phyloP scores from a whole-genome alignment of 331 rosid genomes.

The Stylosanthes scabra region DNA sequence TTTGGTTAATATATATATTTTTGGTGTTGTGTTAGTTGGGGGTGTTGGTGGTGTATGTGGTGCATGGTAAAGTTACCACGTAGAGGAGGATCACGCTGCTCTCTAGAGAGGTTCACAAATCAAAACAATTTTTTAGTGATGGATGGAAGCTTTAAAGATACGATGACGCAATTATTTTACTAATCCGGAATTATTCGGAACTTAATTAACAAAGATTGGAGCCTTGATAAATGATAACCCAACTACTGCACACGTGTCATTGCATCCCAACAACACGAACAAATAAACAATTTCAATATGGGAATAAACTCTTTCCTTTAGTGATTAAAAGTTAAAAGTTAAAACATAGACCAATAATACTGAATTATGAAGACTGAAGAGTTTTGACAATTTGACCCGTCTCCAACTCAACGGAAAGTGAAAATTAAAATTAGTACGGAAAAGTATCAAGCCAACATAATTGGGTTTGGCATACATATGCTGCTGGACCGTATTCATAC shows the following conservation, averaged over 20 bases:
- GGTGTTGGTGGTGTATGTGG: background rate
- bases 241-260: conserved; percentile 24
- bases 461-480: too few species aligned
- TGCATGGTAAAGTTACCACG: conserved; percentile 43
- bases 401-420: too few species aligned
- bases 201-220: background rate
- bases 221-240: conserved; percentile 37
- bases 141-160: conserved; percentile 26
- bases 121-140: background rate
- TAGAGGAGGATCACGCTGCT: conserved; percentile 15
- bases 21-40: background rate
- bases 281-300: too few species aligned
- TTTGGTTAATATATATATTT: conserved; percentile 3
- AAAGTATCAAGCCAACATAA: too few species aligned
- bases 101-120: conserved; percentile 1
- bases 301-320: too few species aligned
- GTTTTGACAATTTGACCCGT: too few species aligned
- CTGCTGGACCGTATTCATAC: too few species aligned
- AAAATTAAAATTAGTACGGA: too few species aligned
- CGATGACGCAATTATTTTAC: conserved; percentile 29
- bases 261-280: too few species aligned
- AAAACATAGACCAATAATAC: too few species aligned
- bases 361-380: too few species aligned
- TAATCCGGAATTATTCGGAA: conserved; percentile 8
- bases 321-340: too few species aligned